Base-by-base conservation (phyloP, 768 basidiomycete genomes). In the Rhizopogon rudus region DNA sequence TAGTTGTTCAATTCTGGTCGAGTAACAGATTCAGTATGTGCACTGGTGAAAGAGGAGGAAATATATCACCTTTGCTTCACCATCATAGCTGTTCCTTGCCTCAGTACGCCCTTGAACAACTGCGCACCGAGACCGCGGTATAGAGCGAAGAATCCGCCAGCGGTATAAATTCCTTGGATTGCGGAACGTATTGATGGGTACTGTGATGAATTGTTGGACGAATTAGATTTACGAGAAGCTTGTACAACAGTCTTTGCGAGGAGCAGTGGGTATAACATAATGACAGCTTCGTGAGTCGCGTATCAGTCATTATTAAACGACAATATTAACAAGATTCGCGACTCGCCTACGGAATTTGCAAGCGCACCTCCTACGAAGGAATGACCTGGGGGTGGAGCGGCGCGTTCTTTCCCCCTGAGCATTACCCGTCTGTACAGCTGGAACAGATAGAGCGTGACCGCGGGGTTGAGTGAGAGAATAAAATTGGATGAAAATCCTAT, bases 291-390 rank as follows among this genome's bases (percentile, higher is more conserved):
- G 40, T n/a, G 17, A 13, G 13, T 16, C 31, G 12, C 29, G 22
- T 42, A 13, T 51, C 37, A 51, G 40, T 14, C n/a, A 35, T 42
- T 9, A 12, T 10, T 10, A 42, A 14, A 35, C n/a, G 20, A 16
- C 2, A 33, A 14, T 40, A 8, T 44, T 46, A 43, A 13, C 25
- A 14, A 29, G 17, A 28, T 12, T 37, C 52, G 6, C 16, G 9
- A 52, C 58, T n/a, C 53, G 70, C 77, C 79, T 40, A 82, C 65
- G 0, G 80, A 73, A 58, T 80, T 82, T 0, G 83, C 77, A 22
- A 80, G 67, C 0, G 83, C 82, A 1, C 73, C 82, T n/a, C 78
- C 78, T 42, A 84, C 57, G 64, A 85, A 84, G 0, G 82, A 79
- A 57, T 81, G 75, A 5, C 67, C 59, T 9, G 79, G 72, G 1